These are phyloP conservation scores for Diaporthe sp. DNA, from an alignment of 2,329 filamentous ascomycete species.

Conservation along the genomic window DNA sequence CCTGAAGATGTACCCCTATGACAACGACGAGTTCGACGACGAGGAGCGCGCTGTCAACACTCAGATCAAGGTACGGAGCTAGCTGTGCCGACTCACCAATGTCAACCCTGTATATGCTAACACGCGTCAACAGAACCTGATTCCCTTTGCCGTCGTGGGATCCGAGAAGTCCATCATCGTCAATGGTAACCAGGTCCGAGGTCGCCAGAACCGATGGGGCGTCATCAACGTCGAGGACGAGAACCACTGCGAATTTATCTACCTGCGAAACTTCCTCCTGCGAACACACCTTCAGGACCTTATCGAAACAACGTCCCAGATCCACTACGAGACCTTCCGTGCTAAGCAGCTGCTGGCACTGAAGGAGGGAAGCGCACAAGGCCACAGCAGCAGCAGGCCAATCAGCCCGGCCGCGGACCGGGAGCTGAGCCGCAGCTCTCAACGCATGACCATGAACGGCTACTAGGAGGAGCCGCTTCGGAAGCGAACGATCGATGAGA, in stretches of 20 bases:
- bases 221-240: slow-evolving; percentile 99
- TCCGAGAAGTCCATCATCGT: slow-evolving; percentile 99
- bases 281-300: slow-evolving; percentile 98
- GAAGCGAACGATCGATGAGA: slow-evolving; percentile 42
- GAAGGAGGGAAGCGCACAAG: slow-evolving; percentile 96
- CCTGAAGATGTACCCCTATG: slow-evolving; percentile 99
- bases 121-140: slow-evolving; percentile 75
- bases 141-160: slow-evolving; percentile 97
- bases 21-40: slow-evolving; percentile 98
- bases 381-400: slow-evolving; percentile 87
- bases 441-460: slow-evolving; percentile 99
- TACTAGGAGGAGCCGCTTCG: slow-evolving; percentile 72
- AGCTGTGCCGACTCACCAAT: neutral
- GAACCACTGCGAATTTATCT: slow-evolving; percentile 99
- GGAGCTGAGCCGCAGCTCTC: slow-evolving; percentile 96
- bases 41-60: slow-evolving; percentile 95
- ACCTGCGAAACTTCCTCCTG: slow-evolving; percentile 97
- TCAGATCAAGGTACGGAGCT: slow-evolving; percentile 87
- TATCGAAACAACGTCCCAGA: slow-evolving; percentile 99
- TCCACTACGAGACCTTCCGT: slow-evolving; percentile 99
- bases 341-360: slow-evolving; percentile 97
- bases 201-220: slow-evolving; percentile 98
- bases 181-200: slow-evolving; percentile 96
- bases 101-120: slow-evolving; percentile 51
- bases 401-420: slow-evolving; percentile 96